These are phyloP conservation scores for Calonectria pteridis DNA, from an alignment of 2,329 filamentous ascomycete species.

Conservation along the genomic window DNA sequence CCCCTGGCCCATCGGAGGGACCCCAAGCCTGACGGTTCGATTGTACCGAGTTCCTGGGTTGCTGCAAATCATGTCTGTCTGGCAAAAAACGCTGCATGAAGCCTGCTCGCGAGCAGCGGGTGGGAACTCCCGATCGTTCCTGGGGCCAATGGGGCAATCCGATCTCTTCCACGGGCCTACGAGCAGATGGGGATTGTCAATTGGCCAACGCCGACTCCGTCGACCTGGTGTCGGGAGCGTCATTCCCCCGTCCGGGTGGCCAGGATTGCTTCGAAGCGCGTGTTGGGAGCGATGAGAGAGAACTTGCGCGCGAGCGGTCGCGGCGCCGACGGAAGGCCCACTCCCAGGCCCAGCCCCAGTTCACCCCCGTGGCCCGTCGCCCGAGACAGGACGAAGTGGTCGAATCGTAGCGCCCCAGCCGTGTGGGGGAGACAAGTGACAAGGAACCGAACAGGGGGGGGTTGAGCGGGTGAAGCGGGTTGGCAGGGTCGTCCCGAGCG, in stretches of 20 bases:
- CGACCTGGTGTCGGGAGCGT: slow-evolving; percentile 12
- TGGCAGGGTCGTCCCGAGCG: slow-evolving; percentile 44
- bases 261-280: slow-evolving; percentile 25
- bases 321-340: slow-evolving; percentile 9
- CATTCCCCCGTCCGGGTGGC: slow-evolving; percentile 16
- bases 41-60: slow-evolving; percentile 42
- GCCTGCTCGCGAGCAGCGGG: slow-evolving; percentile 39
- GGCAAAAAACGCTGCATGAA: slow-evolving; percentile 42
- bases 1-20: slow-evolving; percentile 22
- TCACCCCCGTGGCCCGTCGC: slow-evolving; percentile 23
- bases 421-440: slow-evolving; percentile 44
- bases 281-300: slow-evolving; percentile 14
- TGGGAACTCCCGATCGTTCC: slow-evolving; percentile 41
- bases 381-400: slow-evolving; percentile 32
- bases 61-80: slow-evolving; percentile 50
- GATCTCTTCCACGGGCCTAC: slow-evolving; percentile 37
- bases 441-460: slow-evolving; percentile 43
- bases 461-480: slow-evolving; percentile 34
- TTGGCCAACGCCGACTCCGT: slow-evolving; percentile 25
- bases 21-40: slow-evolving; percentile 35
- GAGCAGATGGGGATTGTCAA: slow-evolving; percentile 31
- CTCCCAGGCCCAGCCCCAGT: slow-evolving; percentile 27
- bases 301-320: slow-evolving; percentile 21
- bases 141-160: slow-evolving; percentile 39
- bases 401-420: slow-evolving; percentile 34